Evolutionary conservation across 208 protist genomes (phyloP), one percentile per base, ranked within the genome.

Genomic region (Acanthamoeba royreba): DNA sequence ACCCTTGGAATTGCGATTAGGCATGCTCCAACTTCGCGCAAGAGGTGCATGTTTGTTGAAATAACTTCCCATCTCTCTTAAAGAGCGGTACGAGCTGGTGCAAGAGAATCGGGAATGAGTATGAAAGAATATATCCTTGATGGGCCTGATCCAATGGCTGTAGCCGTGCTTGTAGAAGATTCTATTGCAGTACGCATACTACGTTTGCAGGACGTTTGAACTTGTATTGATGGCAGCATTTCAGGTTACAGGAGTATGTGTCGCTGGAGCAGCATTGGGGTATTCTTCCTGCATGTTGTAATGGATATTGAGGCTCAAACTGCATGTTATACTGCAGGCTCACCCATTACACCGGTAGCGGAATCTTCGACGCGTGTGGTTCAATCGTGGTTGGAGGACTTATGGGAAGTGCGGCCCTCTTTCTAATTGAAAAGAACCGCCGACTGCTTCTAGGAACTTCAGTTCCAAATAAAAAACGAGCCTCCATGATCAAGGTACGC

Each of bases 51-150:
- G n/a, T n/a, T n/a, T n/a, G n/a, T n/a, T n/a, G n/a, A n/a, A n/a
- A n/a, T n/a, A n/a, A n/a, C n/a, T n/a, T n/a, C n/a, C n/a, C n/a
- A n/a, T n/a, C n/a, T n/a, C n/a, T n/a, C n/a, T n/a, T n/a, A 52
- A n/a, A n/a, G 86, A 31, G 86, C 86, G n/a, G 58, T 92, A 22
- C 52, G 86, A 11, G 58, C 35, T 1, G 86, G 86, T 40, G 86
- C 86, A 11, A 77, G 8, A 46, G 55, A 77, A 4, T n/a, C 35
- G 25, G 58, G 58, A 13, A 69, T 92, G 58, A 52, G 38, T 58
- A 92, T 92, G 25, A 92, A 53, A 58, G 86, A 92, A 42, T 92
- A 92, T 28, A 55, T 92, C 25, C 11, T 92, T 19, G 43, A 55
- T 28, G 86, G 86, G 4, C 61, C 86, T 9, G 86, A 92, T 31